A percentile compares a stretch with the other conserved stretches of the same genome.
Conservation (phyloP, 257 asterid species). For the Fraxinus pennsylvanica region DNA sequence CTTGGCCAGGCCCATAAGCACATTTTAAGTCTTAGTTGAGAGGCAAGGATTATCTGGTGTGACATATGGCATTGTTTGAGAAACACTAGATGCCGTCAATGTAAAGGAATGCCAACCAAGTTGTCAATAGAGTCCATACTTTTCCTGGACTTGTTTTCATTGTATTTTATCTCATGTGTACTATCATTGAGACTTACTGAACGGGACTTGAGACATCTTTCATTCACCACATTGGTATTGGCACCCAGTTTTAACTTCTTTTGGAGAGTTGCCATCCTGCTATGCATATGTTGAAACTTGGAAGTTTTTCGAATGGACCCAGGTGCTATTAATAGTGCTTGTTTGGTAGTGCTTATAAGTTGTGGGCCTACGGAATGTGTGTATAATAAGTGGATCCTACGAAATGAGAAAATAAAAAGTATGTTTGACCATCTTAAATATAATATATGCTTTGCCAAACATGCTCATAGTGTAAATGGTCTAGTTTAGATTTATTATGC, state of each 20-base stretch:
- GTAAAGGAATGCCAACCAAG: slow-evolving; percentile 9
- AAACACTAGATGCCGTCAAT: background rate
- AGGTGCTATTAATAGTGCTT: background rate
- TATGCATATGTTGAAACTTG: background rate
- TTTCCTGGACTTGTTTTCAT: background rate
- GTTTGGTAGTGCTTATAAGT: background rate
- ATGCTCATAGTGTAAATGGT: background rate
- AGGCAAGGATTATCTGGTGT: background rate
- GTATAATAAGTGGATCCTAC: too few species aligned
- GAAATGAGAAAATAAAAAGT: too few species aligned
- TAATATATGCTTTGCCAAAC: too few species aligned
- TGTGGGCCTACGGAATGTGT: too few species aligned
- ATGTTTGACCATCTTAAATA: too few species aligned
- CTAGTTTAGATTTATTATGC: background rate
- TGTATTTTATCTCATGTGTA: slow-evolving; percentile 5
- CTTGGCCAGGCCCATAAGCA: background rate
- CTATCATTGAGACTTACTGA: background rate
- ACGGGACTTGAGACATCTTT: background rate
- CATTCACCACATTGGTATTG: background rate
- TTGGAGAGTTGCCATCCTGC: slow-evolving; percentile 4
- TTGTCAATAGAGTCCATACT: background rate
- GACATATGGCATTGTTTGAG: background rate
- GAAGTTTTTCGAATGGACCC: background rate
- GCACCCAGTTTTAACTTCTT: slow-evolving; percentile 7
- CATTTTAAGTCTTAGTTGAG: background rate